Evolutionary conservation across 2,329 filamentous ascomycete species (phyloP).

Genomic region (Fusarium sp.): DNA sequence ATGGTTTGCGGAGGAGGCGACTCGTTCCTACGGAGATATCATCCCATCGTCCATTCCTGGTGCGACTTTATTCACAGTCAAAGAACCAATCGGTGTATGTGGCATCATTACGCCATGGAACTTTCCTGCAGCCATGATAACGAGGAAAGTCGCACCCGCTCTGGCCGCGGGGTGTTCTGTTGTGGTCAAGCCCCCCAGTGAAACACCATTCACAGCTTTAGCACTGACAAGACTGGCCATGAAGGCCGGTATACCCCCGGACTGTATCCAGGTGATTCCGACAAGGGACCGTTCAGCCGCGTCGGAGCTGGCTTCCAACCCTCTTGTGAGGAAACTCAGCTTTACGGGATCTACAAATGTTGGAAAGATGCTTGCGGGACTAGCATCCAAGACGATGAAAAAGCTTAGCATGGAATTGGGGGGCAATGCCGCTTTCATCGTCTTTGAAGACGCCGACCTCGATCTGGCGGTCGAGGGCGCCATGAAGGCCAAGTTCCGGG

Average conservation of each 20-base stretch:
- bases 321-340: slow-evolving; percentile 65
- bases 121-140: slow-evolving; percentile 44
- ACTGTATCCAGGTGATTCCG: neutral
- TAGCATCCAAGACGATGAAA: slow-evolving; percentile 73
- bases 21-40: slow-evolving; percentile 66
- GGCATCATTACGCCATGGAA: slow-evolving; percentile 60
- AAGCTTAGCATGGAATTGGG: slow-evolving; percentile 75
- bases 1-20: slow-evolving; percentile 66
- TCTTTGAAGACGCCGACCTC: slow-evolving; percentile 76
- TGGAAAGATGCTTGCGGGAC: slow-evolving; percentile 69
- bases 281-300: too few relatives aligned
- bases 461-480: slow-evolving; percentile 72
- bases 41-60: slow-evolving; percentile 69
- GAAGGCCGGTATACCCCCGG: slow-evolving; percentile 75
- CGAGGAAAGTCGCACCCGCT: slow-evolving; percentile 60
- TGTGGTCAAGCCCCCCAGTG: slow-evolving; percentile 77
- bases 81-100: slow-evolving; percentile 55
- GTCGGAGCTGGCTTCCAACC: slow-evolving; percentile 39
- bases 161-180: slow-evolving; percentile 80
- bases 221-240: slow-evolving; percentile 76
- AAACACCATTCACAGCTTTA: slow-evolving; percentile 79
- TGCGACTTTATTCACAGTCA: slow-evolving; percentile 77
- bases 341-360: slow-evolving; percentile 75
- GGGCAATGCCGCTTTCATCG: slow-evolving; percentile 68
- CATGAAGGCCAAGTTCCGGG: slow-evolving; percentile 85